Base-by-base conservation (phyloP, 495 filamentous ascomycete genomes). In the Barbatosphaeria neglecta region DNA sequence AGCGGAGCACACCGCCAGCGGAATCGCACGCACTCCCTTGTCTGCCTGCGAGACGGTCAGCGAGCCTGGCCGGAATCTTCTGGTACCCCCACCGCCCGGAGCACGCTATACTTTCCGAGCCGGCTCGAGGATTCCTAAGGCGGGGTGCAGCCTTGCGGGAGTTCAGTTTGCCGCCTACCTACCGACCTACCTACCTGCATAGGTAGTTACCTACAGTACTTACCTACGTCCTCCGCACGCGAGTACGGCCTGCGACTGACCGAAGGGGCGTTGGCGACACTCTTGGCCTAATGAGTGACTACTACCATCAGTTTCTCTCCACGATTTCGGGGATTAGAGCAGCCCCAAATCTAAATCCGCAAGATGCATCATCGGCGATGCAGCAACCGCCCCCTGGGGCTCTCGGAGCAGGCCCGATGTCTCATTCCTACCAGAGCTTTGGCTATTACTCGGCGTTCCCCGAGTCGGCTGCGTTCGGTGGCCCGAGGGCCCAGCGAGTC, bases 401-500 rank as follows among this genome's bases (percentile, higher is more conserved):
- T 6, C 53, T 62, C 37, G 59, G 54, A 18, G 52, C 57, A 4
- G 47, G 63, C 4, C 64, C 63, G 28, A 47, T 68, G 20, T 41
- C 59, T 40, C 61, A 61, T 38, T 60, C 64, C 3, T 74, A 72
- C 45, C 68, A 65, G 38, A 70, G 41, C 41, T 45, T 69, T 23
- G 67, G 65, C 6, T 74, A 69, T 49, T 71, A 70, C 44, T 54
- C 66, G 8, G 64, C 67, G 4, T 72, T 69, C 41, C 56, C 69
- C 6, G 68, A 72, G 13, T 68, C 67, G 11, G 64, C 68, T 43
- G 63, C 68, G 59, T 69, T 74, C 52, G 70, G 66, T 37, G 60
- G 64, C 17, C 67, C 75, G 18, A 80, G 77, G 50, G 50, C 70
- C 15, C 72, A 72, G 41, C 65, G 77, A 57, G 75, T 68, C 55